A percentile compares a stretch with the other conserved stretches of the same genome.
These are phyloP conservation scores for Umbellularia californica DNA, from an alignment of 164 flowering plant species.

Conservation along the genomic window DNA sequence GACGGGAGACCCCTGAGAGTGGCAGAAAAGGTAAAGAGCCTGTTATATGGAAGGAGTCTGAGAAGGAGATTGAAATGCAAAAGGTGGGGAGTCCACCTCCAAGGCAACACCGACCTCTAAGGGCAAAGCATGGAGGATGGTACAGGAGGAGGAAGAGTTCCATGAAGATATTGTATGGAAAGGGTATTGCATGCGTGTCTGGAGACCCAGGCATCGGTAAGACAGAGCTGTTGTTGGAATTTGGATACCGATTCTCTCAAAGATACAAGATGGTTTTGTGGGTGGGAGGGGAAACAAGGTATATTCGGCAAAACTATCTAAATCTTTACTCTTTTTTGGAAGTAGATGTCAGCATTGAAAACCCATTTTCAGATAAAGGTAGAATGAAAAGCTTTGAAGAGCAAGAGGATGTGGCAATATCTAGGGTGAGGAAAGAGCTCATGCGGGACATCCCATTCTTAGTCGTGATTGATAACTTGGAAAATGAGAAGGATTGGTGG, in stretches of 20 bases:
- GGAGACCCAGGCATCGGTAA: constrained; percentile 96
- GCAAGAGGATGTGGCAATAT: constrained; percentile 79
- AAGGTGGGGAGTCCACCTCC: constrained; percentile 34
- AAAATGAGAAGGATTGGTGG: constrained; percentile 98
- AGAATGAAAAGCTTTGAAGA: constrained; percentile 79
- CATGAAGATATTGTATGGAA: constrained; percentile 60
- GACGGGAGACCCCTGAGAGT: constrained; percentile 30
- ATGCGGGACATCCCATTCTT: constrained; percentile 89
- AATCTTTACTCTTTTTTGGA: constrained; percentile 74
- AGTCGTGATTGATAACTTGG: constrained; percentile 85
- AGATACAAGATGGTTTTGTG: constrained; percentile 92
- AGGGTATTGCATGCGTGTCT: constrained; percentile 88
- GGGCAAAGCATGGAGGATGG: constrained; percentile 37
- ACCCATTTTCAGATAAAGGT: constrained; percentile 40
- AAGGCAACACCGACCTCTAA: constrained; percentile 24
- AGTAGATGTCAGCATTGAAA: constrained; percentile 75
- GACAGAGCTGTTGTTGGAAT: constrained; percentile 87
- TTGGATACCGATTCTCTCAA: constrained; percentile 75
- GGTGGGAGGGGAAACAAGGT: constrained; percentile 88
- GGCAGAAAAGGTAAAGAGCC: constrained; percentile 75
- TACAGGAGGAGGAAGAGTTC: constrained; percentile 52
- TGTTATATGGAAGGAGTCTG: constrained; percentile 86
- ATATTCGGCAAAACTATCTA: constrained; percentile 80
- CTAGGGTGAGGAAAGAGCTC: constrained; percentile 73
- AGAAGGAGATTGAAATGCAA: constrained; percentile 92